Percentiles rank a stretch among this genome's conserved stretches.
phyloP scores from a whole-genome alignment of 495 filamentous ascomycete species.

The Aspergillus biplanus region DNA sequence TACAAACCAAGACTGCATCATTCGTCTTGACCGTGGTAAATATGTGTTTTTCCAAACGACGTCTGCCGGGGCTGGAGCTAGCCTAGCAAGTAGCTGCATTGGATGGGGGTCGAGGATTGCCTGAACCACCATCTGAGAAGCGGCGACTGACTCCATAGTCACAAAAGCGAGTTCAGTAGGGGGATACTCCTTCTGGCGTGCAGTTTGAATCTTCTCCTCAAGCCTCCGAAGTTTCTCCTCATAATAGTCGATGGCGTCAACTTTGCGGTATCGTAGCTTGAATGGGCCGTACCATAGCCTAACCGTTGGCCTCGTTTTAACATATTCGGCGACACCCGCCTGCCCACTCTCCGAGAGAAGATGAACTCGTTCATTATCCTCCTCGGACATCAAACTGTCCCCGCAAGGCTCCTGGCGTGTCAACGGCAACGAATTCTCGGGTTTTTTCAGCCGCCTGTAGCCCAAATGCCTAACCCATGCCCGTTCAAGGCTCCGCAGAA shows the following conservation, averaged over 20 bases:
- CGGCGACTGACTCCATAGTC: slow-evolving; percentile 94
- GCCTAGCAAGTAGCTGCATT: slow-evolving; percentile 78
- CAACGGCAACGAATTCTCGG: slow-evolving; percentile 55
- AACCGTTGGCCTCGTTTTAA: slow-evolving; percentile 63
- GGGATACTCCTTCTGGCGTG: slow-evolving; percentile 75
- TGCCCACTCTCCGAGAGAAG: slow-evolving; percentile 54
- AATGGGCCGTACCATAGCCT: slow-evolving; percentile 82
- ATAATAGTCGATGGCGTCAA: slow-evolving; percentile 94
- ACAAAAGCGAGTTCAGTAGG: slow-evolving; percentile 89
- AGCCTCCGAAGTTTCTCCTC: slow-evolving; percentile 80
- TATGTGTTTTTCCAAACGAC: slow-evolving; percentile 95
- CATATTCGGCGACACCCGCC: slow-evolving; percentile 43
- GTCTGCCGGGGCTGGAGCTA: slow-evolving; percentile 85
- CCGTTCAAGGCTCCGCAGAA: slow-evolving; percentile 78
- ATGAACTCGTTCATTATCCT: slow-evolving; percentile 51
- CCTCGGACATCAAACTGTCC: slow-evolving; percentile 37
- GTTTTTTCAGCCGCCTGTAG: slow-evolving; percentile 49
- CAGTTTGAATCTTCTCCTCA: slow-evolving; percentile 73
- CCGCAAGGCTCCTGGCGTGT: slow-evolving; percentile 49
- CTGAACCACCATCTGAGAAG: slow-evolving; percentile 92
- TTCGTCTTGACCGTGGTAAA: slow-evolving; percentile 70
- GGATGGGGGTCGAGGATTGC: slow-evolving; percentile 88
- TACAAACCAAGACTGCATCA: slow-evolving; percentile 77
- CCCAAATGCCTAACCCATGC: slow-evolving; percentile 77
- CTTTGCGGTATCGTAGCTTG: slow-evolving; percentile 67